These are phyloP conservation scores for Alternaria postmessia DNA, from an alignment of 2,329 filamentous ascomycete genomes.

Conservation along the genomic window DNA sequence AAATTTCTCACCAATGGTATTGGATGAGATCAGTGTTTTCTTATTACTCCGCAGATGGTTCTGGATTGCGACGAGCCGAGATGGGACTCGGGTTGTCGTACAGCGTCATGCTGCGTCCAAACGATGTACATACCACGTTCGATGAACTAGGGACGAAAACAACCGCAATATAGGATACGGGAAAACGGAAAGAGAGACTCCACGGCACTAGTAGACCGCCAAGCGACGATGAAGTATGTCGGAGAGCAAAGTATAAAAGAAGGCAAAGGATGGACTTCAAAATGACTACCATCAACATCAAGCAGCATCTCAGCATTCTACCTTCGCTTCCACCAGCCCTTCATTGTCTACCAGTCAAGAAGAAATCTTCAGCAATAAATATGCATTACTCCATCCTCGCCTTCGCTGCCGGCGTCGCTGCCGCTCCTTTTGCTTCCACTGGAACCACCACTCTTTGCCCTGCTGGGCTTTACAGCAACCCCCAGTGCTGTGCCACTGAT, in stretches of 20 bases:
- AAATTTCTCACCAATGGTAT: background rate
- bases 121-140: background rate
- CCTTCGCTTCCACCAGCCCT: background rate
- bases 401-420: conserved; percentile 8
- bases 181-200: conserved; percentile 1
- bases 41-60: conserved; percentile 1
- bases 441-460: conserved; percentile 9
- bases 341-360: background rate
- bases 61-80: background rate
- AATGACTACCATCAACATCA: conserved; percentile 2
- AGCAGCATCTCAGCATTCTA: conserved; percentile 1
- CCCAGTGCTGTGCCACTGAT: conserved; percentile 21
- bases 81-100: background rate
- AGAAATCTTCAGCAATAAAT: background rate
- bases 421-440: conserved; percentile 5
- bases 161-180: conserved; percentile 2
- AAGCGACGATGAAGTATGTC: background rate
- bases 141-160: conserved; percentile 3
- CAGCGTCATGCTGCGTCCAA: background rate
- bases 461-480: conserved; percentile 9
- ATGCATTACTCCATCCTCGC: conserved; percentile 16
- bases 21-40: background rate
- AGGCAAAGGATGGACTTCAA: background rate
- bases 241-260: conserved; percentile 11
- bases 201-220: background rate